phyloP scores from a whole-genome alignment of 1,284 basidiomycete species.

The Puccinia brachypodii region DNA sequence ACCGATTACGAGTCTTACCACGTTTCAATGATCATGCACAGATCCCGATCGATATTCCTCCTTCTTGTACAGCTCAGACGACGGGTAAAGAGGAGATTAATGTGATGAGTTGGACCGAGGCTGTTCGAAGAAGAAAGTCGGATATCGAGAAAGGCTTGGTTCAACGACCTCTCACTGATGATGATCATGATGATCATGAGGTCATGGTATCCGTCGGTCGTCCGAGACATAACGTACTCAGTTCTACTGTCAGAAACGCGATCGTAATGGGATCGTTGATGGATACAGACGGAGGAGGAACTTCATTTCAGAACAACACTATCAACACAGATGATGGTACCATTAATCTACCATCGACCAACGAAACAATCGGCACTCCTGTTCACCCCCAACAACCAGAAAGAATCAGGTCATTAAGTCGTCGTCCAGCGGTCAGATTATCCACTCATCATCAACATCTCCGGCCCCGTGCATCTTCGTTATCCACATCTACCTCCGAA shows the following conservation, averaged over 20 bases:
- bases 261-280: neutral
- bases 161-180: neutral
- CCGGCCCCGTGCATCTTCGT: neutral
- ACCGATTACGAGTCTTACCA: conserved; percentile 2
- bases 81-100: neutral
- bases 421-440: neutral
- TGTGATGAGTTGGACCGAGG: conserved; percentile 8
- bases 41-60: neutral
- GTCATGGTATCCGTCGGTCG: neutral
- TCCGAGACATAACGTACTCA: neutral
- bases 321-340: too few relatives aligned
- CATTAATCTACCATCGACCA: too few relatives aligned
- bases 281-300: neutral
- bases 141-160: neutral
- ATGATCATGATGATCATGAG: too few relatives aligned
- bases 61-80: neutral
- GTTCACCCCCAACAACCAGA: neutral
- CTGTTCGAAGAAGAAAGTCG: neutral
- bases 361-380: too few relatives aligned
- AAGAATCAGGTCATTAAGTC: neutral
- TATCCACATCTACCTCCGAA: neutral
- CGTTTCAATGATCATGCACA: conserved; percentile 1
- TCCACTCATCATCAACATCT: neutral
- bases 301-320: too few relatives aligned
- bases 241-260: neutral